Evolutionary conservation across 192 early-diverging fungal genomes (phyloP), one percentile per base, ranked within the genome.

Genomic region (Phycomyces blakesleeanus): DNA sequence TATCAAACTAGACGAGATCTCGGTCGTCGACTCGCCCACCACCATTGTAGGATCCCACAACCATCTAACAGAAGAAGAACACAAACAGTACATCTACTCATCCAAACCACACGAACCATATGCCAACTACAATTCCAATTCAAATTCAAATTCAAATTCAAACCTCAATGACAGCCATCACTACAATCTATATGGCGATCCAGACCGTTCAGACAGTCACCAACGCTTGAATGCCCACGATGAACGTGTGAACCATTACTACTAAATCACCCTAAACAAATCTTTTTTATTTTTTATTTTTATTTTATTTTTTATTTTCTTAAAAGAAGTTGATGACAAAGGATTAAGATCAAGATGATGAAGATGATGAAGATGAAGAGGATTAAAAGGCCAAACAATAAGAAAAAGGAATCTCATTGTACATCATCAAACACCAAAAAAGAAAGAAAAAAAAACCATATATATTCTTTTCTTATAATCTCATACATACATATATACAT

Each of bases 1-100:
- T n/a, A 71, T 71, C 51, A 50, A 44, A 21, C 42, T 71, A 41
- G 61, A 71, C 38, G 69, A 71, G 49, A 71, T 71, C 57, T 55
- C 55, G 12, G 52, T 64, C 1, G 26, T 29, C n/a, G 44, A 62
- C 8, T 51, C 66, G 20, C 26, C 59, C 11, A 55, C 51, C 11
- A 55, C 51, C 1, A 55, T 52, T 15, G 59, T 51, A 42, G 59
- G 59, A 47, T 61, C 66, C 15, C 44, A 25, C 14, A 53, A 51
- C 34, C 37, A 29, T 4, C 5, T 54, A 9, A 20, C 37, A 59
- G 57, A 59, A 59, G 57, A 59, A 40, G 37, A 59, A 0, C 38
- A 59, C 1, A 40, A 44, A 2, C 14, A 44, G 21, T 47, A 59
- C 25, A 59, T 25, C 15, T 37, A 59, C 41, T 14, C 37, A 22